Percentiles rank a stretch among this genome's conserved stretches.
These are phyloP conservation scores for Cetraspora pellucida DNA, from an alignment of 192 early-diverging fungal genomes.

Conservation along the genomic window DNA sequence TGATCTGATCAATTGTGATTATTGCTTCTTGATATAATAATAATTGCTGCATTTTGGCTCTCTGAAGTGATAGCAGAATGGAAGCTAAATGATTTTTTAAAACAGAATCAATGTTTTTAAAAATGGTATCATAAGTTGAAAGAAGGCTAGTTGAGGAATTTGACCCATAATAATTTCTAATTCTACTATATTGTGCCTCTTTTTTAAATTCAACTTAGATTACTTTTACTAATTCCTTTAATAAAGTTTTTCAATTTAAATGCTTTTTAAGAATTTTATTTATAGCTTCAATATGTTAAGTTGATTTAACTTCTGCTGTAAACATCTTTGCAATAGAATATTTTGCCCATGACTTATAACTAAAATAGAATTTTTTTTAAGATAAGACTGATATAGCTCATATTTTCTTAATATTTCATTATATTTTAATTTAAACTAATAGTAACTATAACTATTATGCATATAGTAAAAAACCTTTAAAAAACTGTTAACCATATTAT, in stretches of 20 bases:
- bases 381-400: neutral
- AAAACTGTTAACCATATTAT: neutral
- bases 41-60: no score
- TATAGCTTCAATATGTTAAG: neutral
- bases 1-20: no score
- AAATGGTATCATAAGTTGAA: no score
- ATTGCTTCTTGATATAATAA: no score
- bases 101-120: no score
- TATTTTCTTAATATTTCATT: neutral
- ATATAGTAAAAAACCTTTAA: neutral
- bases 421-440: neutral
- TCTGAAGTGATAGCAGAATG: no score
- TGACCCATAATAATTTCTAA: neutral
- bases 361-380: neutral
- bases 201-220: neutral
- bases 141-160: no score
- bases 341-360: neutral
- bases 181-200: neutral
- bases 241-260: neutral
- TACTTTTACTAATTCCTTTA: constrained; percentile 9
- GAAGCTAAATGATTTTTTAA: no score
- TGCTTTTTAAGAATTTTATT: neutral
- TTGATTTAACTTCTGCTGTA: neutral
- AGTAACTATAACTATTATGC: neutral
- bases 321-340: neutral